phyloP scores from a whole-genome alignment of 2,329 filamentous ascomycete genomes.

The Trichoderma gracile region DNA sequence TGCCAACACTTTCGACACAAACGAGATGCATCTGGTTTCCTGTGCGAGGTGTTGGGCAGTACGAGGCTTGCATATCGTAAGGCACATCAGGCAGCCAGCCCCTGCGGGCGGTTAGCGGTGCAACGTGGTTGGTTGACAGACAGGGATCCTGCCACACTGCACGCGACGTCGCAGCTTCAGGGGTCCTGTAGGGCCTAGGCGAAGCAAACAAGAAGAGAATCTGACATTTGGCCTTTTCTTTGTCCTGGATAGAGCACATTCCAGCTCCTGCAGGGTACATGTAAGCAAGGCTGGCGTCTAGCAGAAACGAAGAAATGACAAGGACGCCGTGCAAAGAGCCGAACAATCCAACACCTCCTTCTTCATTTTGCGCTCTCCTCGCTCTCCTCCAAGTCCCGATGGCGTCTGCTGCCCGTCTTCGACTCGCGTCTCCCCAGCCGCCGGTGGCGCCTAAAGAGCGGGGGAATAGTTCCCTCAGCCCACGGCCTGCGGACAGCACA shows the following conservation, averaged over 20 bases:
- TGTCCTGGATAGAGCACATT: not conserved
- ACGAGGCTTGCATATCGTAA: no score
- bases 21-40: slow-evolving; percentile 2
- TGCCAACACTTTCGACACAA: not conserved
- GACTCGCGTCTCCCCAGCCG: not conserved
- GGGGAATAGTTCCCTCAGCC: not conserved
- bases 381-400: not conserved
- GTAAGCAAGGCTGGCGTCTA: slow-evolving; percentile 7
- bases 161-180: not conserved
- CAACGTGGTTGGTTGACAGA: not conserved
- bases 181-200: not conserved
- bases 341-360: not conserved
- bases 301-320: not conserved
- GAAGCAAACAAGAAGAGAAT: not conserved
- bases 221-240: not conserved
- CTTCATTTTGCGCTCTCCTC: not conserved
- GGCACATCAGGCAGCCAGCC: not conserved
- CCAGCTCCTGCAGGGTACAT: not conserved
- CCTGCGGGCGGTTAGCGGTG: slow-evolving; percentile 10
- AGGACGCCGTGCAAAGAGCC: not conserved
- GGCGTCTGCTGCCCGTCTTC: slow-evolving; percentile 18
- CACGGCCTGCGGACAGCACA: not conserved
- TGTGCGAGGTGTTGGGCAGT: not conserved
- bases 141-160: slow-evolving; percentile 4
- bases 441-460: not conserved